phyloP scores from a whole-genome alignment of 441 rosid genomes.

The Euphorbia celastroides region DNA sequence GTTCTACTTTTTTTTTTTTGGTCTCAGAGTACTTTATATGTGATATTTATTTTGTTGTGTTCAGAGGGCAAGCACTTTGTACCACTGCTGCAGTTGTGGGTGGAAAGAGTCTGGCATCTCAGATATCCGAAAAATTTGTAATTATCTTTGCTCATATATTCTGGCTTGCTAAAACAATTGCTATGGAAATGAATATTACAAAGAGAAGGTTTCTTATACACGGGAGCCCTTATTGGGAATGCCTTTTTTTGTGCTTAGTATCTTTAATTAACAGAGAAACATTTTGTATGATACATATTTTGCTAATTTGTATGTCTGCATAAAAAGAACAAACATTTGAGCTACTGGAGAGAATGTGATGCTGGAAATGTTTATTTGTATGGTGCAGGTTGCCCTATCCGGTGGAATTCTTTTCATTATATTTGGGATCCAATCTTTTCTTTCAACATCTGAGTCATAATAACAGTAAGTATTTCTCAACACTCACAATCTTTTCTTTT shows the following conservation, averaged over 20 bases:
- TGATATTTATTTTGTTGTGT: background rate
- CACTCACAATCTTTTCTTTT: background rate
- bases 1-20: background rate
- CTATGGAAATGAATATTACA: background rate
- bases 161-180: background rate
- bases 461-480: slow-evolving; percentile 24
- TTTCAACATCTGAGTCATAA: slow-evolving; percentile 42
- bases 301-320: background rate
- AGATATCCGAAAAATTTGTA: slow-evolving; percentile 90
- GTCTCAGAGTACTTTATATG: background rate
- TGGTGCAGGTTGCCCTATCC: slow-evolving; percentile 69
- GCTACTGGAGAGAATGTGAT: background rate
- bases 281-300: background rate
- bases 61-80: slow-evolving; percentile 84
- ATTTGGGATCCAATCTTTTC: slow-evolving; percentile 87
- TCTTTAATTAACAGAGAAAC: background rate
- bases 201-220: background rate
- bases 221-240: background rate
- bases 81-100: slow-evolving; percentile 94
- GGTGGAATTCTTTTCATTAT: slow-evolving; percentile 87
- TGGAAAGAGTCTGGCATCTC: slow-evolving; percentile 95
- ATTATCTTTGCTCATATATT: slow-evolving; percentile 5
- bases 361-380: background rate
- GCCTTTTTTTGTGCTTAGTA: background rate
- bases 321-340: background rate